Evolutionary conservation across 371 early-diverging fungal genomes (phyloP), one percentile per base, ranked within the genome.

Genomic region (Mucor mucedo): DNA sequence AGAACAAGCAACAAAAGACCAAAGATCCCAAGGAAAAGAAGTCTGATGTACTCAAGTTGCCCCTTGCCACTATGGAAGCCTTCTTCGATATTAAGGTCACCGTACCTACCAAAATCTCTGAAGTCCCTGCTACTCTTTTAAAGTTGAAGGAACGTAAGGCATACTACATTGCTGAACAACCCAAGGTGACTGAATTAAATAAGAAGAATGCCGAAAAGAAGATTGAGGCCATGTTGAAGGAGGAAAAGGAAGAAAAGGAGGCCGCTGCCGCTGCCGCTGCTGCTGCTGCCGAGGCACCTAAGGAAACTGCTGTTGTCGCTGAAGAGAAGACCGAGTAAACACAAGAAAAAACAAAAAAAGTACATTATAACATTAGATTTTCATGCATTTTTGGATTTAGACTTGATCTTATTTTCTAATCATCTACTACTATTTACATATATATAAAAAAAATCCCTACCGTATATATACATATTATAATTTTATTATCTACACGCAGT

Each of bases 191-290:
- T 40, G 88, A 77, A 11, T 90, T 90, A 70, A 95, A 95, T 83
- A 93, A 90, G 85, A 87, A 81, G 70, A 89, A 89, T 79, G 96
- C 94, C 32, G 91, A 95, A 75, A 93, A 87, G 56, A 90, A 89
- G 80, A 91, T 94, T 60, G 87, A 87, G 38, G 85, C 84, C 57
- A 78, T 93, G 70, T 69, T 79, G 65, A 80, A 85, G 42, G 81
- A 83, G 73, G 77, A 80, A 49, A 75, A 85, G 27, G 80, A 78
- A 52, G 76, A 73, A 47, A 63, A 65, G 59, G 21, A 21, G 1
- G 21, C 21, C 21, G 21, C 21, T 21, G 21, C n/a, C n/a, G 32
- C 52, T 16, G 62, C 58, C 52, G 56, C 68, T 33, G 69, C 61
- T 39, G 62, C 52, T 47, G 49, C 27, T 27, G 28, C 59, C 28